Percentiles rank a stretch among this genome's conserved stretches.
Evolutionary conservation across 1,284 basidiomycete genomes (phyloP).

Genomic region (Ganoderma sp.): DNA sequence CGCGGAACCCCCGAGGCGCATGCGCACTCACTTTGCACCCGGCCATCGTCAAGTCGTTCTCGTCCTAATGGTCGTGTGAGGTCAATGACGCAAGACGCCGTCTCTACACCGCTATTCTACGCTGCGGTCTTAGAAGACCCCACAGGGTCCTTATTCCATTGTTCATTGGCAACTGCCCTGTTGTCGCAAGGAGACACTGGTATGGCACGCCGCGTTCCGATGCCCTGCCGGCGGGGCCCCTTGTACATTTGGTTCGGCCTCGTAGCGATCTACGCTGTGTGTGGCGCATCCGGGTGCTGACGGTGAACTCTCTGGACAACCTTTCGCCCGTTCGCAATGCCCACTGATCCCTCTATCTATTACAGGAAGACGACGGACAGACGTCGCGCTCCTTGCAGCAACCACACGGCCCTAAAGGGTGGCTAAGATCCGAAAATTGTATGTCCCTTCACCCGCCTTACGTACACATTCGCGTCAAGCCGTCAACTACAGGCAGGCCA

Average conservation of each 20-base stretch:
- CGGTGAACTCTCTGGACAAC: slow-evolving; percentile 1
- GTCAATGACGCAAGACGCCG: not conserved
- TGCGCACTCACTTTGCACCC: not conserved
- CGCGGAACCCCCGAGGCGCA: slow-evolving; percentile 6
- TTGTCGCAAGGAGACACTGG: not conserved
- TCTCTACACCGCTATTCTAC: not conserved
- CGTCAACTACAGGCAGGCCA: slow-evolving; percentile 10
- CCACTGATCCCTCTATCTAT: not conserved
- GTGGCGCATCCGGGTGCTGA: not conserved
- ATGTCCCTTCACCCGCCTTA: slow-evolving; percentile 18
- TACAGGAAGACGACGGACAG: not conserved
- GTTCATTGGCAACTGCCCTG: not conserved
- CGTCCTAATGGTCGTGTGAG: not conserved
- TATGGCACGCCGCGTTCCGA: not conserved
- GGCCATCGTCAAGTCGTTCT: not conserved
- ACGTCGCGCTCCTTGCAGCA: slow-evolving; percentile 9
- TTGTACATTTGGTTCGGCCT: not conserved
- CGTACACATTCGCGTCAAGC: slow-evolving; percentile 13
- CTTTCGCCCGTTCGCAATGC: not conserved
- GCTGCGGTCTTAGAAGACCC: not conserved
- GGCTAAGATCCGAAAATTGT: slow-evolving; percentile 20
- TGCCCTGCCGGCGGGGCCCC: not conserved
- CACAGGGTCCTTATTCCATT: not conserved
- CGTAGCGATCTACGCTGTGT: not conserved
- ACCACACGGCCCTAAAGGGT: slow-evolving; percentile 9